phyloP scores from a whole-genome alignment of 257 asterid species.

The Voacanga thouarsii region DNA sequence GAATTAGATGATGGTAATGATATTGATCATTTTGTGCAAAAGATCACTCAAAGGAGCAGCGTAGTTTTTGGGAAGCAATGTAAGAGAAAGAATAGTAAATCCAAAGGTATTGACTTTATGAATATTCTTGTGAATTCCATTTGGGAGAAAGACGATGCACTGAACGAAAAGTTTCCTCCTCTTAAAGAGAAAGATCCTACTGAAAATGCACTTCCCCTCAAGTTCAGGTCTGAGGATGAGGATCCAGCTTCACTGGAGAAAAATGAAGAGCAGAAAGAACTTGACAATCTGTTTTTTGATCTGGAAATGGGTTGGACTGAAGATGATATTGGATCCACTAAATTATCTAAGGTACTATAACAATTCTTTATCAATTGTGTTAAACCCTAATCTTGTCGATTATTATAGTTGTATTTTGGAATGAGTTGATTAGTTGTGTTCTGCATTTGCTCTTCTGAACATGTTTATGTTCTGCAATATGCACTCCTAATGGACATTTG shows the following conservation, averaged over 20 bases:
- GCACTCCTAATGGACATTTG: too few species aligned
- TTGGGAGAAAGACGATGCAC: constrained; percentile 21
- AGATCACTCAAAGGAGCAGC: constrained; percentile 8
- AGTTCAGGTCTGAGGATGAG: constrained; percentile 53
- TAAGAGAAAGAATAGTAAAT: constrained; percentile 6
- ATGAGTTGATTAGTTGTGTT: too few species aligned
- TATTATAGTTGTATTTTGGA: neutral
- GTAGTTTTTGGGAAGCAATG: constrained; percentile 1
- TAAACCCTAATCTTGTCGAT: neutral
- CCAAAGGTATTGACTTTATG: constrained; percentile 19
- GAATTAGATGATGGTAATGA: too few species aligned
- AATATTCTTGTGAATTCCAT: constrained; percentile 31
- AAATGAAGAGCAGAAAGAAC: constrained; percentile 42
- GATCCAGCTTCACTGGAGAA: constrained; percentile 33
- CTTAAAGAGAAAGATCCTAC: constrained; percentile 12
- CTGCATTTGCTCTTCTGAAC: too few species aligned
- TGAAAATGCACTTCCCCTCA: constrained; percentile 33
- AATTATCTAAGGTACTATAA: constrained; percentile 30
- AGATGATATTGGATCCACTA: constrained; percentile 19
- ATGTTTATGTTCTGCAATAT: too few species aligned
- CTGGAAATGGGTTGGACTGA: constrained; percentile 39
- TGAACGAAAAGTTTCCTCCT: constrained; percentile 16
- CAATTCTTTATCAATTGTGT: neutral
- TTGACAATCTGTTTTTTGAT: constrained; percentile 43
- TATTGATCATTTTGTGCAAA: neutral